Evolutionary conservation across 768 basidiomycete genomes (phyloP).

Genomic region (Filobasidium wieringae): DNA sequence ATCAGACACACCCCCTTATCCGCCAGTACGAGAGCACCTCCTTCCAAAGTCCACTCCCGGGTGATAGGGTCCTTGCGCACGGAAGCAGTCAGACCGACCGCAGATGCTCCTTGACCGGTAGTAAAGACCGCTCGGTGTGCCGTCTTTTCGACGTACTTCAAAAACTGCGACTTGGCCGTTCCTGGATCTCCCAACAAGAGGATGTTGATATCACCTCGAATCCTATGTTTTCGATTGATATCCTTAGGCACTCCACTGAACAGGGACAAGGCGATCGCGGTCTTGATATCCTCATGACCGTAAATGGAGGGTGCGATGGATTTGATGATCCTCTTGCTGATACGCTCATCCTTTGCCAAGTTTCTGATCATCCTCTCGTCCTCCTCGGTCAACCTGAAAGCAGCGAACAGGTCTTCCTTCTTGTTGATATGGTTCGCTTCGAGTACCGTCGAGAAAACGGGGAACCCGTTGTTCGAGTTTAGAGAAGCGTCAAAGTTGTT

Average conservation of each 20-base stretch:
- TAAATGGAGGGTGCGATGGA: slow-evolving; percentile 98
- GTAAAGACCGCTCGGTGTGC: slow-evolving; percentile 95
- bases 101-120: slow-evolving; percentile 94
- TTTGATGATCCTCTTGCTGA: slow-evolving; percentile 93
- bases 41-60: slow-evolving; percentile 95
- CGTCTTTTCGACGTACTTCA: slow-evolving; percentile 98
- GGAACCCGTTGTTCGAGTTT: slow-evolving; percentile 97
- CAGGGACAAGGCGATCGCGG: slow-evolving; percentile 84
- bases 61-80: slow-evolving; percentile 98
- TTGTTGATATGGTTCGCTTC: slow-evolving; percentile 99
- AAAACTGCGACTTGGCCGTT: slow-evolving; percentile 96
- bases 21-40: slow-evolving; percentile 92
- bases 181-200: slow-evolving; percentile 94
- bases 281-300: slow-evolving; percentile 98
- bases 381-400: slow-evolving; percentile 91
- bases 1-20: slow-evolving; percentile 97
- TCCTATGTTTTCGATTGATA: slow-evolving; percentile 88
- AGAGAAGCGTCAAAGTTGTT: slow-evolving; percentile 98
- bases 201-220: slow-evolving; percentile 96
- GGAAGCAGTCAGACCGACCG: slow-evolving; percentile 95
- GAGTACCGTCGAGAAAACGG: slow-evolving; percentile 94
- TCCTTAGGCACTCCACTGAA: slow-evolving; percentile 92
- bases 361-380: slow-evolving; percentile 84
- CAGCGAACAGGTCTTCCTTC: slow-evolving; percentile 98
- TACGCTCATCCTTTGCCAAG: slow-evolving; percentile 80